These are phyloP conservation scores for Pichia sp. DNA, from an alignment of 1,139 yeast genomes.

Conservation along the genomic window DNA sequence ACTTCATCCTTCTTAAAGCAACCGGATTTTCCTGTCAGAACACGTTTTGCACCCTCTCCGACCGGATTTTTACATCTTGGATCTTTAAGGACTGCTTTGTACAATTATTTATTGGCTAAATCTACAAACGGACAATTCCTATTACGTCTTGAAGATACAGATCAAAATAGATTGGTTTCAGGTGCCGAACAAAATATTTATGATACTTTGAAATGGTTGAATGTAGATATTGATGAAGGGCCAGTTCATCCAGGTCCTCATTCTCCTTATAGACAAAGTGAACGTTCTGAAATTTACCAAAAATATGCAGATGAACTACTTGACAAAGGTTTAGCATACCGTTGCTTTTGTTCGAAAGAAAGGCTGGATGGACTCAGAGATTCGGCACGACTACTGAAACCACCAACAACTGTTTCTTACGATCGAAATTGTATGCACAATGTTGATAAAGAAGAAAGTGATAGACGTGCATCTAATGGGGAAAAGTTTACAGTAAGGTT, in stretches of 20 bases:
- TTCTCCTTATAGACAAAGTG: conserved; percentile 83
- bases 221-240: conserved; percentile 72
- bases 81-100: conserved; percentile 84
- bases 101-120: conserved; percentile 76
- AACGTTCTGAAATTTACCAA: conserved; percentile 56
- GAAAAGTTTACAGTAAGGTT: conserved; percentile 46
- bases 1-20: conserved; percentile 9
- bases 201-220: conserved; percentile 72
- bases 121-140: conserved; percentile 76
- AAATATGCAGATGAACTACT: conserved; percentile 50
- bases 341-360: conserved; percentile 83
- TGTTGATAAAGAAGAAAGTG: conserved; percentile 34
- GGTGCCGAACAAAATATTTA: conserved; percentile 83
- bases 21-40: conserved; percentile 52
- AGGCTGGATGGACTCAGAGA: conserved; percentile 58
- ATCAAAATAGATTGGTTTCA: conserved; percentile 61
- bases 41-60: conserved; percentile 97
- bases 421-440: conserved; percentile 65
- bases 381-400: conserved; percentile 65
- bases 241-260: conserved; percentile 58
- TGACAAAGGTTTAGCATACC: conserved; percentile 65
- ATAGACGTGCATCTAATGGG: conserved; percentile 25
- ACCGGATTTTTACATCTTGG: conserved; percentile 92
- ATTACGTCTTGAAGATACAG: conserved; percentile 87
- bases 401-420: conserved; percentile 89